These are phyloP conservation scores for Aspergillus costaricaensis DNA, from an alignment of 2,329 filamentous ascomycete genomes.

Conservation along the genomic window DNA sequence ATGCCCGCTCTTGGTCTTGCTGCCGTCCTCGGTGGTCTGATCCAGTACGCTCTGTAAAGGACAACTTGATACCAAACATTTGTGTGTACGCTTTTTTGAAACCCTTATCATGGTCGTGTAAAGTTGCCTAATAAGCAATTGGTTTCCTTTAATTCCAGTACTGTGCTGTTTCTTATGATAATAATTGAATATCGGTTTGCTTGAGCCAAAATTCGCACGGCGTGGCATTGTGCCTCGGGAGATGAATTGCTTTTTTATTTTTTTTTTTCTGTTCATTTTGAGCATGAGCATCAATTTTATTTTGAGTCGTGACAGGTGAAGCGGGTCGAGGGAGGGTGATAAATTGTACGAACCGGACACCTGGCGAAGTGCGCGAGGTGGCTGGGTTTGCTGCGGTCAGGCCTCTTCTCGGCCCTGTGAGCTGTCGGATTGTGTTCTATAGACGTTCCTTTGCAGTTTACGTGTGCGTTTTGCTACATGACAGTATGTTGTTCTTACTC, in stretches of 20 bases:
- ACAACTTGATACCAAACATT: slow-evolving; percentile 31
- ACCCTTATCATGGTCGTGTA: slow-evolving; percentile 36
- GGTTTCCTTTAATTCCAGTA: slow-evolving; percentile 32
- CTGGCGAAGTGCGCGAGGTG: background rate
- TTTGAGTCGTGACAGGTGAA: too few species aligned
- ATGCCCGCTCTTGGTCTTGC: slow-evolving; percentile 45
- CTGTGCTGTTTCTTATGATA: slow-evolving; percentile 44
- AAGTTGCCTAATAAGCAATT: slow-evolving; percentile 41
- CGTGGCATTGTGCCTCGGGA: slow-evolving; percentile 25
- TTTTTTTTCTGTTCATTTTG: slow-evolving; percentile 3
- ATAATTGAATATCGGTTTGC: slow-evolving; percentile 41
- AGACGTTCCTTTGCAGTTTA: slow-evolving; percentile 27
- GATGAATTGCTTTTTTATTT: slow-evolving; percentile 26
- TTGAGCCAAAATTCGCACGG: slow-evolving; percentile 33
- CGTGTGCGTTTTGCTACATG: slow-evolving; percentile 18
- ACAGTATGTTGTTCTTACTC: slow-evolving; percentile 9
- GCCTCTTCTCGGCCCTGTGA: slow-evolving; percentile 12
- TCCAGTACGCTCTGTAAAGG: slow-evolving; percentile 51
- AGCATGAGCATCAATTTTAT: background rate
- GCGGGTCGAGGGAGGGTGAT: slow-evolving; percentile 13
- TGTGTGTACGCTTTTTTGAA: slow-evolving; percentile 30
- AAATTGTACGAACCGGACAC: background rate
- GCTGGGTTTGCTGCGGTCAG: slow-evolving; percentile 21
- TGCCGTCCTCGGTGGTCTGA: slow-evolving; percentile 47
- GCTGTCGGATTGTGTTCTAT: slow-evolving; percentile 22